These are phyloP conservation scores for Alternaria conjuncta DNA, from an alignment of 2,329 filamentous ascomycete species.

Conservation along the genomic window DNA sequence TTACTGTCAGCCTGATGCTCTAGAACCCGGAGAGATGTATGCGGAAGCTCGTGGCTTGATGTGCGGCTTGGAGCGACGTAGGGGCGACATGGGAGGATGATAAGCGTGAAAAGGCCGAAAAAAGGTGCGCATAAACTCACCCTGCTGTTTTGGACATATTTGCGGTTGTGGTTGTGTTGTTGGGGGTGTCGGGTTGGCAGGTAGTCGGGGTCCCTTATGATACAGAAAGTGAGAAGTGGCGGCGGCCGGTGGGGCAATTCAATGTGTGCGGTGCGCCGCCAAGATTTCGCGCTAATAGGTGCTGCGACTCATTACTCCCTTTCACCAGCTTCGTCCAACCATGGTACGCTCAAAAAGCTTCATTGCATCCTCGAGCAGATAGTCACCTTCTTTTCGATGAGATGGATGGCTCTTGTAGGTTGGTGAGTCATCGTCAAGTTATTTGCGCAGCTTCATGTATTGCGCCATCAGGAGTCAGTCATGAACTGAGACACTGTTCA, in stretches of 20 bases:
- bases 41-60: background rate
- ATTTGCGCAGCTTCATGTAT: background rate
- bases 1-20: conserved; percentile 13
- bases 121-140: conserved; percentile 24
- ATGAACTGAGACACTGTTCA: background rate
- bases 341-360: background rate
- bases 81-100: background rate
- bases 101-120: background rate
- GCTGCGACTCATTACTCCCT: conserved; percentile 5
- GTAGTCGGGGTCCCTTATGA: conserved; percentile 9
- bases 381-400: background rate
- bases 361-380: no score
- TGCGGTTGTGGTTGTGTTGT: conserved; percentile 20
- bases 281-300: conserved; percentile 25
- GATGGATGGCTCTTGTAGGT: background rate
- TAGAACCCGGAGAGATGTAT: background rate
- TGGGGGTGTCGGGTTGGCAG: background rate
- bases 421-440: background rate
- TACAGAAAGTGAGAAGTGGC: conserved; percentile 16
- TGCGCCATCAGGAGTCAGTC: background rate
- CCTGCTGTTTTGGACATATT: conserved; percentile 49
- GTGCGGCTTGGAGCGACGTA: background rate
- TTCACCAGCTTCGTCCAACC: background rate
- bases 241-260: conserved; percentile 22
- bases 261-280: conserved; percentile 24